Conservation (phyloP, 192 early-diverging fungal species). For the Umbelopsis vinacea region DNA sequence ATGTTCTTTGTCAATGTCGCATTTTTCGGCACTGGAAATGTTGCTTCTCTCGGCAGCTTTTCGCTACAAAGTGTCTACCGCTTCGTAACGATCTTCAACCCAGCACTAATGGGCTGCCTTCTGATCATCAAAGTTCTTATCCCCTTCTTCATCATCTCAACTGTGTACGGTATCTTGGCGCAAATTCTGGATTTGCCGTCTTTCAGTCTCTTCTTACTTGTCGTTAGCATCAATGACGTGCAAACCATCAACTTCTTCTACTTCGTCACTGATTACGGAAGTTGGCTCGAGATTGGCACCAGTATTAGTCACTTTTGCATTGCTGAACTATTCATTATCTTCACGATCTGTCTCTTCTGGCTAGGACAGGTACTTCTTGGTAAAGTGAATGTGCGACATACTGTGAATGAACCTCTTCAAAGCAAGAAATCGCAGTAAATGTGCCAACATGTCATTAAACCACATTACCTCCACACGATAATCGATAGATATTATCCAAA, state of each 20-base stretch:
- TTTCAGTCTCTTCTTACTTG: conserved; percentile 86
- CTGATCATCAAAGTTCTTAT: conserved; percentile 89
- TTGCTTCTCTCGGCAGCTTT: conserved; percentile 87
- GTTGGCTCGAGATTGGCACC: conserved; percentile 97
- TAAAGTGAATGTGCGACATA: neutral
- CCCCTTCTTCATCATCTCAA: conserved; percentile 92
- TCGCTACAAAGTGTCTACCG: conserved; percentile 88
- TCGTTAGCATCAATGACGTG: conserved; percentile 86
- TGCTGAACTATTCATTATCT: conserved; percentile 88
- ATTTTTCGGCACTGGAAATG: conserved; percentile 97
- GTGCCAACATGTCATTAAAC: neutral
- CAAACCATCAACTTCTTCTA: conserved; percentile 98
- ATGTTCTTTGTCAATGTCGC: conserved; percentile 90
- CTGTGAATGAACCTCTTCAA: neutral
- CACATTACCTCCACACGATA: neutral
- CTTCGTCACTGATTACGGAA: conserved; percentile 87
- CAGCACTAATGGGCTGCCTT: conserved; percentile 86
- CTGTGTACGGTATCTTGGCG: conserved; percentile 79
- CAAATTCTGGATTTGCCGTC: conserved; percentile 79
- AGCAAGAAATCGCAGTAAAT: neutral
- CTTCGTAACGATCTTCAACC: conserved; percentile 87
- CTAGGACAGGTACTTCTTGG: conserved; percentile 68
- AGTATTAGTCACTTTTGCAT: conserved; percentile 97
- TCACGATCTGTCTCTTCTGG: conserved; percentile 86
- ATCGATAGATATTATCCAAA: neutral